phyloP scores from a whole-genome alignment of 2,329 filamentous ascomycete species.

The Fusarium sp. region DNA sequence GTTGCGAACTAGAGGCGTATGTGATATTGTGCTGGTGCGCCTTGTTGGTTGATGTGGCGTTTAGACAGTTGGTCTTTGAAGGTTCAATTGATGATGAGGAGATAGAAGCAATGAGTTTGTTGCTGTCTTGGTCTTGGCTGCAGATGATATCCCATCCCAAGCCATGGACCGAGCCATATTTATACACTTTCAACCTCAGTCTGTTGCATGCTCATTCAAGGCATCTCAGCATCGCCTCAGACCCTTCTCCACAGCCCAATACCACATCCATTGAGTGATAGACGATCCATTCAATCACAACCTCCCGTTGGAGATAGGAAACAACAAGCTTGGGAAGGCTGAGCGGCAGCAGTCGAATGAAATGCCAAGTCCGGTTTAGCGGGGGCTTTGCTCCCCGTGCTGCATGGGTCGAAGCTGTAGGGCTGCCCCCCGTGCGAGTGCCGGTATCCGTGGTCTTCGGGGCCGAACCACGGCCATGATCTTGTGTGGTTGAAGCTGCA shows the following conservation, averaged over 20 bases:
- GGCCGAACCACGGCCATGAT: not conserved
- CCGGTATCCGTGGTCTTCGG: conserved; percentile 8
- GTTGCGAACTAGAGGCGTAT: not conserved
- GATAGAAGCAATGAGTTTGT: not conserved
- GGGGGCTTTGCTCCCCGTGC: not conserved
- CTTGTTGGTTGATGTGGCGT: not conserved
- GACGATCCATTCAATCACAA: not conserved
- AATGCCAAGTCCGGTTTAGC: conserved; percentile 25
- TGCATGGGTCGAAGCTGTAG: conserved; percentile 14
- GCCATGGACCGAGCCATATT: conserved; percentile 9
- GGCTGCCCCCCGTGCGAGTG: conserved; percentile 22
- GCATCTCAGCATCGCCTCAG: conserved; percentile 24
- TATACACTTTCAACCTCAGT: conserved; percentile 14
- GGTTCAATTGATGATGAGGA: not conserved
- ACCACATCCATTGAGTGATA: not conserved
- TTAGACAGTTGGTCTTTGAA: not conserved
- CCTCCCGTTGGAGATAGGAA: not conserved
- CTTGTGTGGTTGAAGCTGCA: not conserved
- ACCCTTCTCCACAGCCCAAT: not conserved
- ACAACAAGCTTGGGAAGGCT: not conserved
- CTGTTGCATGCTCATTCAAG: conserved; percentile 10
- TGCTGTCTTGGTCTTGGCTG: conserved; percentile 1
- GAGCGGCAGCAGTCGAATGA: conserved; percentile 18
- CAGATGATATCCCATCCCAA: not conserved
- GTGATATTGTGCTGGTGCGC: not conserved